Conservation (phyloP, 2,329 filamentous ascomycete species). For the Beauveria varroae region DNA sequence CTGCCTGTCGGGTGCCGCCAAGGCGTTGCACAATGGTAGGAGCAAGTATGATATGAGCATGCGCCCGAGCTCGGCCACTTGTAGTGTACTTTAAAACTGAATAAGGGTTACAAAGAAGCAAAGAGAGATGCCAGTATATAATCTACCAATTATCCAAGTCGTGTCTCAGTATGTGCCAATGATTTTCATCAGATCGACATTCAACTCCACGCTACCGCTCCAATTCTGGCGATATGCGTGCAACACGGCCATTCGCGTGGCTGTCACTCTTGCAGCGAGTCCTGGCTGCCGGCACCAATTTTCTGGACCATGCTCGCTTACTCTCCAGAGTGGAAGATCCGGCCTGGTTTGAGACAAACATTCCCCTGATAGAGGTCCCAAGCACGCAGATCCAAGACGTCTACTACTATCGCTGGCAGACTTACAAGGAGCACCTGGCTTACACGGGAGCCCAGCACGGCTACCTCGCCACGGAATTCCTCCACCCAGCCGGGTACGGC, state of each 20-base stretch:
- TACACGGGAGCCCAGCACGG: constrained; percentile 32
- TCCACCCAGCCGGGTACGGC: constrained; percentile 27
- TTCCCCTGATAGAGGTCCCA: constrained; percentile 36
- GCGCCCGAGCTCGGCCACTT: neutral
- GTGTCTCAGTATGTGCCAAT: neutral
- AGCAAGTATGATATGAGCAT: neutral
- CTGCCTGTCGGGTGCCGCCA: neutral
- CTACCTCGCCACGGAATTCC: constrained; percentile 35
- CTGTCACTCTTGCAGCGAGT: neutral
- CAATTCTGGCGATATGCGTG: neutral
- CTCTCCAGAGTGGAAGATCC: constrained; percentile 16
- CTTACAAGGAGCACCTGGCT: constrained; percentile 33
- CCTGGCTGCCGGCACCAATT: constrained; percentile 8
- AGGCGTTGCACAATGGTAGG: neutral
- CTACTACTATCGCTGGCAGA: constrained; percentile 37
- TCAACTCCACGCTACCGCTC: too few species aligned
- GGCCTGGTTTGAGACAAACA: constrained; percentile 28
- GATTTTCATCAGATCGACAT: neutral
- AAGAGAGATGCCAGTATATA: neutral
- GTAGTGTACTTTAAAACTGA: neutral
- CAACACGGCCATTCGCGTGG: neutral
- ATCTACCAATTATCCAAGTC: neutral
- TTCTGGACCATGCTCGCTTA: constrained; percentile 18
- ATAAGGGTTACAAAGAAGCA: neutral
- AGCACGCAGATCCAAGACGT: constrained; percentile 32